These are phyloP conservation scores for Phytopythium kandeliae DNA, from an alignment of 352 stramenopile species.

Conservation along the genomic window DNA sequence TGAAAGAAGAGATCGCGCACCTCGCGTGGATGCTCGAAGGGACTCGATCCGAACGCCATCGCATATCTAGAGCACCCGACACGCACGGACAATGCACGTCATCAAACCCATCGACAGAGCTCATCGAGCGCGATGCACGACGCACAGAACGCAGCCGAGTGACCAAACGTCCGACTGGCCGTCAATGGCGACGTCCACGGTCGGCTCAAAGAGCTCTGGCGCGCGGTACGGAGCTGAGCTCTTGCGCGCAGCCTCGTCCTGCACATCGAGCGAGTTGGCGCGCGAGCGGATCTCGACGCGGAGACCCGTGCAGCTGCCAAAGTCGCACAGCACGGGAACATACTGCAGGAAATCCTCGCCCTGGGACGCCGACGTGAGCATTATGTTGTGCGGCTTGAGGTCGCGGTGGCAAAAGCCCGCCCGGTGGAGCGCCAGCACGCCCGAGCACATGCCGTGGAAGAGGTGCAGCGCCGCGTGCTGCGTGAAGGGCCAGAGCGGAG, in stretches of 20 bases:
- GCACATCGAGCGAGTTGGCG: conserved; percentile 65
- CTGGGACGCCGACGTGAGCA: conserved; percentile 59
- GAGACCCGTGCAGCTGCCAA: conserved; percentile 74
- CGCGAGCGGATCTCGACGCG: conserved; percentile 61
- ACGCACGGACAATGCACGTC: too few relatives aligned
- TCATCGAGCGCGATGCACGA: conserved; percentile 3
- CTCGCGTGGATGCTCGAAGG: conserved; percentile 75
- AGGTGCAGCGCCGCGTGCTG: conserved; percentile 77
- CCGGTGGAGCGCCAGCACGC: conserved; percentile 66
- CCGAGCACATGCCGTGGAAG: conserved; percentile 80
- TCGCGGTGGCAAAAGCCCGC: conserved; percentile 82
- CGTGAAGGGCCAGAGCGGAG: conserved; percentile 77
- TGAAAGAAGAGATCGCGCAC: conserved; percentile 9
- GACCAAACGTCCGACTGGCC: conserved; percentile 85
- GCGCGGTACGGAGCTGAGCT: conserved; percentile 80
- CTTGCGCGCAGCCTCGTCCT: conserved; percentile 79
- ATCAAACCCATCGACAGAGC: not conserved
- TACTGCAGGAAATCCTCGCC: conserved; percentile 67
- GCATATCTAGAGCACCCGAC: conserved; percentile 32
- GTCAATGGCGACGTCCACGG: conserved; percentile 54
- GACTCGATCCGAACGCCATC: conserved; percentile 82
- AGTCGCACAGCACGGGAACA: conserved; percentile 81
- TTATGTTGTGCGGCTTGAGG: conserved; percentile 82
- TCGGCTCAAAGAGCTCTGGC: conserved; percentile 80
- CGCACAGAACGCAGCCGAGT: conserved; percentile 75